These are phyloP conservation scores for Mitosporidium daphniae DNA, from an alignment of 371 early-diverging fungal species.

Conservation along the genomic window DNA sequence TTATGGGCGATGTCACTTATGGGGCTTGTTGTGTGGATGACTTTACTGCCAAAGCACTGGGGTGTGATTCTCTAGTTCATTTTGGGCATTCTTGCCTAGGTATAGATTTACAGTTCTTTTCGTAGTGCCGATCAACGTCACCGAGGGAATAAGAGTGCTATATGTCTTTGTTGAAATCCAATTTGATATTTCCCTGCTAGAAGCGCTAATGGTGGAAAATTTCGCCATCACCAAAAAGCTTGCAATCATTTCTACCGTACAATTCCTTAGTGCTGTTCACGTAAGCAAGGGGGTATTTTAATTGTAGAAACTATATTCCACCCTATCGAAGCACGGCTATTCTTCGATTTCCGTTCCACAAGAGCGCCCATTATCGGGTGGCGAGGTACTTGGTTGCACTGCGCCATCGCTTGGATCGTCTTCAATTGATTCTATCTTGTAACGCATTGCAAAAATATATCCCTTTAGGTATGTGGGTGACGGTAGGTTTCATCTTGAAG, in stretches of 20 bases:
- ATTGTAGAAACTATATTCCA: too few relatives aligned
- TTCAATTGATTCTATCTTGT: constrained; percentile 21
- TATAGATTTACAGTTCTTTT: constrained; percentile 5
- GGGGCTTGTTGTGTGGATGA: constrained; percentile 99
- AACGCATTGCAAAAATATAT: constrained; percentile 3
- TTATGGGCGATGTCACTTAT: constrained; percentile 97
- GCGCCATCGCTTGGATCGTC: constrained; percentile 36
- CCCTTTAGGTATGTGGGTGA: constrained; percentile 31
- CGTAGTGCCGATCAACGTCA: constrained; percentile 60
- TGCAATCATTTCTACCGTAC: constrained; percentile 70
- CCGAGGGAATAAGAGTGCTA: constrained; percentile 59
- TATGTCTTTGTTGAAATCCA: constrained; percentile 98
- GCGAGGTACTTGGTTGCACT: constrained; percentile 97
- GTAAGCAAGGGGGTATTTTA: constrained; percentile 5
- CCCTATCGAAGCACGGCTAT: too few relatives aligned
- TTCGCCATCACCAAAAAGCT: constrained; percentile 28
- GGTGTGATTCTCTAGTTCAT: constrained; percentile 87
- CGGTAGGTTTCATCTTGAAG: constrained; percentile 94
- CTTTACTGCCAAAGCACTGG: constrained; percentile 50
- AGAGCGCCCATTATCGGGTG: constrained; percentile 67
- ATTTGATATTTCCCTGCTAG: constrained; percentile 65
- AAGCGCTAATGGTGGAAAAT: constrained; percentile 40
- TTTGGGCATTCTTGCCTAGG: constrained; percentile 92
- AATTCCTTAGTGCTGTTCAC: constrained; percentile 67
- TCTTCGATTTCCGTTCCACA: constrained; percentile 43